Percentiles rank a stretch among this genome's conserved stretches.
Evolutionary conservation across 768 basidiomycete species (phyloP).

Genomic region (Collybia mongolica): DNA sequence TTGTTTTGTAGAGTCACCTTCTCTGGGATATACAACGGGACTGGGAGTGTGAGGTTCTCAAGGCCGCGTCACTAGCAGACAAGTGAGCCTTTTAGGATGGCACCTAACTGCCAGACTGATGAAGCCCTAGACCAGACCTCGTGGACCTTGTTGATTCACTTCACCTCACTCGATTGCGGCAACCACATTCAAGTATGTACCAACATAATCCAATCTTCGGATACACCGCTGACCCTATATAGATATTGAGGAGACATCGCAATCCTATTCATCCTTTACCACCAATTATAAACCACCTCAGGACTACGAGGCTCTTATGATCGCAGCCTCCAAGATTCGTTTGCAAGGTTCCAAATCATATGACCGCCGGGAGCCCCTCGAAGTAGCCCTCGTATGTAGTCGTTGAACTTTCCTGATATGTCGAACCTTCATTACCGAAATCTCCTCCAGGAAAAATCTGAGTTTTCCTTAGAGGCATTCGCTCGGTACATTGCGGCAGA

Average conservation of each 20-base stretch:
- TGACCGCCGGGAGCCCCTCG: conserved; percentile 62
- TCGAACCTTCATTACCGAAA: not conserved
- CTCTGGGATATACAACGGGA: conserved; percentile 74
- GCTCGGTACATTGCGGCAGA: conserved; percentile 64
- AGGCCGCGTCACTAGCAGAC: conserved; percentile 41
- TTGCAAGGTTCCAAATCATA: conserved; percentile 58
- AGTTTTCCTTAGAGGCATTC: conserved; percentile 56
- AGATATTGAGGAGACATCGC: conserved; percentile 82
- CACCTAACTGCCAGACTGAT: conserved; percentile 1
- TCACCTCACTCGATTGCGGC: conserved; percentile 64
- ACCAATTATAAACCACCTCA: conserved; percentile 69
- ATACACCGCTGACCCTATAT: not conserved
- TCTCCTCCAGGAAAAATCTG: conserved; percentile 29
- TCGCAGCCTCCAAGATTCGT: conserved; percentile 75
- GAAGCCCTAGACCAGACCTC: conserved; percentile 34
- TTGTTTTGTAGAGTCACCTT: conserved; percentile 51
- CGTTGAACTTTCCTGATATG: not conserved
- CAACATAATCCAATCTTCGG: not conserved
- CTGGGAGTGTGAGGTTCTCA: conserved; percentile 71
- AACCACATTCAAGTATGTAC: conserved; percentile 71
- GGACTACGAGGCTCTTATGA: conserved; percentile 77
- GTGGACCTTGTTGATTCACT: conserved; percentile 54
- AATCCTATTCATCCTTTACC: conserved; percentile 87
- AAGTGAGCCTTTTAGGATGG: conserved; percentile 31
- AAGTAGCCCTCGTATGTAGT: conserved; percentile 54